Base-by-base conservation (phyloP, 176 grass and related monocot species). In the Thinopyrum elongatum region DNA sequence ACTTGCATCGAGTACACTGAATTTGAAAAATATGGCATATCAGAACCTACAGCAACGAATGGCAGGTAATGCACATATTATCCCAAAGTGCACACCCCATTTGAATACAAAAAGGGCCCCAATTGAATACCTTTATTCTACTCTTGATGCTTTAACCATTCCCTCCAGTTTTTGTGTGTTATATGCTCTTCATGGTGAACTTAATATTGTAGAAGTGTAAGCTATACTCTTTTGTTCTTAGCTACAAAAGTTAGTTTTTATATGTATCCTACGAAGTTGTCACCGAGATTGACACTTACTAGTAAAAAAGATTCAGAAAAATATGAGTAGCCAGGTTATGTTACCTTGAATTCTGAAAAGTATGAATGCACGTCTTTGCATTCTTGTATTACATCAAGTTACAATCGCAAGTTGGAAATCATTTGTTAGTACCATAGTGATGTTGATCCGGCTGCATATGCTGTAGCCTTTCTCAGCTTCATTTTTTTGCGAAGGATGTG, bases 1-100 rank as follows among this genome's bases (percentile, higher is more conserved):
- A 87, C 86, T 90, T 98, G 96, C 76, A 92, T 98, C 65, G 96
- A 98, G 70, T 98, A 98, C 78, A 98, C 96, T 49, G 96, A 98
- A 88, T 98, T 98, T 62, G 93, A 94, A 83, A 98, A 95, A 79
- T 98, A 92, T 10, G 93, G 91, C 76, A 94, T 95, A 82, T 88
- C 78, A 22, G 91, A 95, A 77, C 87, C 88, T 75, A 73, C 93
- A 83, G n/a, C 90, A 55, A 86, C 78, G 84, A 87, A 85, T 80
- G 72, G 60, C 46, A 95, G 91, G 95, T 98, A 94, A 41, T 60
- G 28, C 8, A 35, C 60, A 80, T 23, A 53, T 61, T 88, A 13
- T 79, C 49, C 27, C 17, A 31, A 68, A 39, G 21, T 28, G 30
- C 21, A 2, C 36, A 30, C 7, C 3, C 31, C 28, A 6, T 51